Percentiles rank a stretch among this genome's conserved stretches.
These are phyloP conservation scores for Lolium multiflorum DNA, from an alignment of 176 grass and related monocot species.

Conservation along the genomic window DNA sequence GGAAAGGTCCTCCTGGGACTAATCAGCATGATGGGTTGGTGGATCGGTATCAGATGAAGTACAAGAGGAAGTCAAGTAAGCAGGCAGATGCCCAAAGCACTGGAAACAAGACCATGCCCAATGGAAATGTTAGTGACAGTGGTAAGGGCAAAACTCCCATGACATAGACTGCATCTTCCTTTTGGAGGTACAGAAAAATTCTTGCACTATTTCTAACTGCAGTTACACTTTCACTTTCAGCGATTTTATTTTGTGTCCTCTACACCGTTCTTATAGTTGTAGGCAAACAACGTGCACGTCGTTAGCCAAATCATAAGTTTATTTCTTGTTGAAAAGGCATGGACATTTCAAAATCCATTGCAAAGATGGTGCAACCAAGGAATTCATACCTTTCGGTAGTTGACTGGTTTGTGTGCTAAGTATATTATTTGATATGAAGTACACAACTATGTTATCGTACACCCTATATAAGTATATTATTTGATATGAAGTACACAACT, in stretches of 20 bases:
- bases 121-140: conserved; percentile 33
- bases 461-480: conserved; percentile 14
- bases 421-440: conserved; percentile 21
- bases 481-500: conserved; percentile 4
- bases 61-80: conserved; percentile 49
- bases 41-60: conserved; percentile 59
- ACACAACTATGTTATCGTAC: not conserved
- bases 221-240: not conserved
- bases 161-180: conserved; percentile 38
- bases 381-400: not conserved
- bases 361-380: not conserved
- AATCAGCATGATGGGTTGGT: conserved; percentile 21
- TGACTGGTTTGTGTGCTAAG: conserved; percentile 4
- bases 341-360: not conserved
- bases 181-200: conserved; percentile 30
- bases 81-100: conserved; percentile 34
- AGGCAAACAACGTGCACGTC: not conserved
- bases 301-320: conserved; percentile 3
- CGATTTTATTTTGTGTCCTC: not conserved
- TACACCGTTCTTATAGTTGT: conserved; percentile 16
- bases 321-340: conserved; percentile 5
- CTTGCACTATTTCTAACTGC: not conserved
- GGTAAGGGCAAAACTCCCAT: conserved; percentile 18
- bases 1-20: conserved; percentile 30
- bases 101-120: not conserved